A percentile compares a stretch with the other conserved stretches of the same genome.
phyloP scores from a whole-genome alignment of 768 basidiomycete genomes.

The Erythrobasidium yunnanense region DNA sequence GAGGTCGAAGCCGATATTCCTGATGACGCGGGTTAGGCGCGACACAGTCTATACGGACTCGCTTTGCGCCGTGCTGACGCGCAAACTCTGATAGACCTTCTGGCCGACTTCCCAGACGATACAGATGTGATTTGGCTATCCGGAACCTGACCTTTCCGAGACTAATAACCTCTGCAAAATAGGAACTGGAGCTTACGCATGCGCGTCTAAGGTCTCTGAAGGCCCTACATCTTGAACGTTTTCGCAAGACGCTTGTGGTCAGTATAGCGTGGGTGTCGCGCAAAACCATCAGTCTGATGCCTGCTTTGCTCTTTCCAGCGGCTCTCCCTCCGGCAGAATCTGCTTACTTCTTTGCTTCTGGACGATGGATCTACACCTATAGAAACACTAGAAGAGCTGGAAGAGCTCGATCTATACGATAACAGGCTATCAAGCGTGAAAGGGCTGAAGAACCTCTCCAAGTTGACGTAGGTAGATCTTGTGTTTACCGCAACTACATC shows the following conservation, averaged over 20 bases:
- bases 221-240: slow-evolving; percentile 31
- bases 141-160: background rate
- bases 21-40: background rate
- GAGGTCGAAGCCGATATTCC: background rate
- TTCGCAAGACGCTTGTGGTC: slow-evolving; percentile 30
- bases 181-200: slow-evolving; percentile 38
- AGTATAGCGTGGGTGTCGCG: background rate
- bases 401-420: slow-evolving; percentile 91
- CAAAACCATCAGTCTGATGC: background rate
- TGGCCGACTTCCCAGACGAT: slow-evolving; percentile 25
- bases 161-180: background rate
- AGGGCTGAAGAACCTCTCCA: slow-evolving; percentile 49
- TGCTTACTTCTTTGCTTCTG: slow-evolving; percentile 33
- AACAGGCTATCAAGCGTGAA: slow-evolving; percentile 74
- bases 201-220: slow-evolving; percentile 31
- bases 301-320: slow-evolving; percentile 27
- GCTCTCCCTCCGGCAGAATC: slow-evolving; percentile 38
- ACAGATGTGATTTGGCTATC: slow-evolving; percentile 5
- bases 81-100: slow-evolving; percentile 12
- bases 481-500: background rate
- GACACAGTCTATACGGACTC: background rate
- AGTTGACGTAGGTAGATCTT: slow-evolving; percentile 40
- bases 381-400: slow-evolving; percentile 52
- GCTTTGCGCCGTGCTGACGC: background rate
- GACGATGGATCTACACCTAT: slow-evolving; percentile 36